Evolutionary conservation across 345 rosid species (phyloP).

Genomic region (Psidium friedrichsthalianum): DNA sequence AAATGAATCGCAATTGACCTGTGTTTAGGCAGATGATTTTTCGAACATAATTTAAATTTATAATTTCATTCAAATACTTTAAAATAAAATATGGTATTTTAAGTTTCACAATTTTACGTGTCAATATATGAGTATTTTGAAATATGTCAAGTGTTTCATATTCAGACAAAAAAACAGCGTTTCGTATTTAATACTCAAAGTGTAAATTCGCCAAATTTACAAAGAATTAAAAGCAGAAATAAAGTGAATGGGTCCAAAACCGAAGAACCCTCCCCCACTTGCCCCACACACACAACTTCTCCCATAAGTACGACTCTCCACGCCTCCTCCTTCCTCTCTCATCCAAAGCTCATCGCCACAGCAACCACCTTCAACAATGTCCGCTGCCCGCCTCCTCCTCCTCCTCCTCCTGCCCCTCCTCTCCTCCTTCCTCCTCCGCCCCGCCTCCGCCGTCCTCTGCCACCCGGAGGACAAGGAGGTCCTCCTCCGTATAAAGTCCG

Average conservation of each 20-base stretch:
- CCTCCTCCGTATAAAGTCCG: conserved; percentile 1
- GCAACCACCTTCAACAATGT: background rate
- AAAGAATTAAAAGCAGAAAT: background rate
- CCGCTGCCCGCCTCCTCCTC: background rate
- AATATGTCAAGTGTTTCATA: background rate
- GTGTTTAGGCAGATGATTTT: background rate
- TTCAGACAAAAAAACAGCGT: background rate
- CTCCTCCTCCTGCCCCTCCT: background rate
- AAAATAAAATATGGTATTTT: background rate
- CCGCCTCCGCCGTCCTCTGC: background rate
- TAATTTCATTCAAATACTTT: background rate
- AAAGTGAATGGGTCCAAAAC: background rate
- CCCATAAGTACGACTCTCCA: background rate
- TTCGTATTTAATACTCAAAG: background rate
- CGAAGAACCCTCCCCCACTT: background rate
- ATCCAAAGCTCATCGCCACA: background rate
- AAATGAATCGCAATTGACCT: background rate
- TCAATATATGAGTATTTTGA: background rate
- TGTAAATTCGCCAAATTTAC: background rate
- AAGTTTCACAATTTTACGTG: background rate
- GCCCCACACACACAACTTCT: background rate
- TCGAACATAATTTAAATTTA: background rate
- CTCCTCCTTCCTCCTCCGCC: background rate
- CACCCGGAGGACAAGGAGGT: conserved; percentile 1
- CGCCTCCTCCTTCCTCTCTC: background rate